Percentiles rank a stretch among this genome's conserved stretches.
phyloP scores from a whole-genome alignment of 2,329 filamentous ascomycete species.

The Tolypocladium nubicola region DNA sequence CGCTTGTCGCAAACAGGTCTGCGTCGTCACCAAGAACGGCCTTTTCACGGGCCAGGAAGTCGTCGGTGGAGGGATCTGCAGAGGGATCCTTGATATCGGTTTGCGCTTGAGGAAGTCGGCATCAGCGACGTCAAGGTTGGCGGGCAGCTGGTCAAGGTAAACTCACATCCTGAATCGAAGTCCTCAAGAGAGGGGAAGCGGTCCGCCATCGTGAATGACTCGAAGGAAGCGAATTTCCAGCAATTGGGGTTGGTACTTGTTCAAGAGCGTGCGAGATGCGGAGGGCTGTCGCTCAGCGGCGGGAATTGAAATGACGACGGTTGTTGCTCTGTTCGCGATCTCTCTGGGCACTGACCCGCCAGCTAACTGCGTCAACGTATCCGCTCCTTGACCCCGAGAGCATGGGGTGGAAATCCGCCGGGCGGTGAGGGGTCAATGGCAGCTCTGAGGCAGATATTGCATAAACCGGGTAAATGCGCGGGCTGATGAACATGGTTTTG shows the following conservation, averaged over 20 bases:
- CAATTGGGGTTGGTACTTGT: neutral
- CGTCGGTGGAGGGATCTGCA: slow-evolving; percentile 53
- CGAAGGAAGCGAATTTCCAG: too few relatives aligned
- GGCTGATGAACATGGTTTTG: neutral
- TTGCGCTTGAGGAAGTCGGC: slow-evolving; percentile 42
- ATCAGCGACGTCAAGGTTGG: slow-evolving; percentile 7
- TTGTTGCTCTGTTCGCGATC: neutral
- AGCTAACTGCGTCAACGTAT: slow-evolving; percentile 1
- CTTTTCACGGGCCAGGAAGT: slow-evolving; percentile 88
- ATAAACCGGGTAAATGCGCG: neutral
- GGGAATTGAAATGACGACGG: neutral
- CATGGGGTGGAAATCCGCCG: slow-evolving; percentile 22
- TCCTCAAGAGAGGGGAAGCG: slow-evolving; percentile 72
- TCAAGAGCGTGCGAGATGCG: neutral
- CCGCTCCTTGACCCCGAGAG: slow-evolving; percentile 3
- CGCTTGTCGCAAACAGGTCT: slow-evolving; percentile 71
- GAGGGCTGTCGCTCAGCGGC: neutral
- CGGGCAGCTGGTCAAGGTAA: neutral
- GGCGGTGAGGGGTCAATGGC: slow-evolving; percentile 17
- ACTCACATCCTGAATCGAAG: slow-evolving; percentile 55
- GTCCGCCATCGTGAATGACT: slow-evolving; percentile 53
- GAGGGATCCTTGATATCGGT: slow-evolving; percentile 50
- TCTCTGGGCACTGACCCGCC: neutral
- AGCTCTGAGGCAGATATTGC: slow-evolving; percentile 1
- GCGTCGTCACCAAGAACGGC: slow-evolving; percentile 88